Evolutionary conservation across 345 rosid genomes (phyloP), one percentile per base, ranked within the genome.

Genomic region (Xanthoceras sorbifolium): DNA sequence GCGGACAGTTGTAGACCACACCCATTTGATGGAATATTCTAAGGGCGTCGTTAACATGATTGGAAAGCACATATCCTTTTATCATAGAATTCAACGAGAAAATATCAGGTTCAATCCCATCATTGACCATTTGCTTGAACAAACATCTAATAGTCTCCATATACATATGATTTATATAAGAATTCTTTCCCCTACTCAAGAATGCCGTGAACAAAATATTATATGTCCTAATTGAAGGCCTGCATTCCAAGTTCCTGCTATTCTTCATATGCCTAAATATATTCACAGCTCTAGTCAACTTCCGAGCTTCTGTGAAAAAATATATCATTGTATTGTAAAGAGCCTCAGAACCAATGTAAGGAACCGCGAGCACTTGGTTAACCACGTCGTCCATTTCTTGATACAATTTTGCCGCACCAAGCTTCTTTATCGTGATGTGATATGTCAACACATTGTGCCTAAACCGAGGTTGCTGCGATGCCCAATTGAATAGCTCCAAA

Each of bases 1-100:
- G 98, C 79, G 36, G 57, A 72, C 96, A 91, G 32, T 80, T 75
- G 62, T 94, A 94, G 22, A 91, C 89, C 42, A 83, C 89, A 50
- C 85, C 91, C 95, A 94, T 93, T 63, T 94, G 98, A 29, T 94
- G 98, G 83, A 94, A 94, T 80, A 93, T 85, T 72, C 98, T 89
- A 29, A 94, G 84, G 62, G 98, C 98, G 81, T 94, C 98, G 59
- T 94, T 94, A 25, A 94, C 93, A 59, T 93, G 98, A 67, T 91
- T 92, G 3, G 98, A 90, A 34, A 94, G 92, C 67, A 93, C 93
- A 5, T 88, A 94, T 23, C 98, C 97, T 77, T 90, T 94, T 48
- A 94, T 90, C 92, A 94, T 83, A 65, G 89, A 85, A 76, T 90
- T 90, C 89, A 90, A 77, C 0, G 91, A 76, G 63, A 76, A 89